phyloP scores from a whole-genome alignment of 2,329 filamentous ascomycete genomes.

The Fusarium nematophilum region DNA sequence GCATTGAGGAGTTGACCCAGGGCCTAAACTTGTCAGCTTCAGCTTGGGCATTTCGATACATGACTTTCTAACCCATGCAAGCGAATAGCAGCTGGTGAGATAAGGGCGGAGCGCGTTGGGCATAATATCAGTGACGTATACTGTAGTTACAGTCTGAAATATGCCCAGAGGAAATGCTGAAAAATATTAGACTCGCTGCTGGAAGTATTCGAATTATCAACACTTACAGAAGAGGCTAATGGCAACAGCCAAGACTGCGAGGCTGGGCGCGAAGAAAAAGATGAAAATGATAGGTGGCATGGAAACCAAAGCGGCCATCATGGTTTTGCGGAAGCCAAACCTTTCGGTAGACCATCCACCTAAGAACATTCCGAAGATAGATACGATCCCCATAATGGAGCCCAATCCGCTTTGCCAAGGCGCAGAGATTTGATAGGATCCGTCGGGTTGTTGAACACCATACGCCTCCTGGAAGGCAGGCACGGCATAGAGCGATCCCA shows the following conservation, averaged over 20 bases:
- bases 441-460: background rate
- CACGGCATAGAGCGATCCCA: slow-evolving; percentile 8
- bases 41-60: background rate
- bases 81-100: slow-evolving; percentile 20
- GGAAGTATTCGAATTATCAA: background rate
- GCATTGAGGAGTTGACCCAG: slow-evolving; percentile 20
- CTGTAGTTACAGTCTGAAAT: slow-evolving; percentile 22
- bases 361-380: background rate
- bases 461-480: slow-evolving; percentile 7
- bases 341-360: background rate
- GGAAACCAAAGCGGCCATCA: background rate
- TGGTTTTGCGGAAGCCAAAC: slow-evolving; percentile 3
- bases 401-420: slow-evolving; percentile 4
- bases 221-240: slow-evolving; percentile 6
- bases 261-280: slow-evolving; percentile 2
- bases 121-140: slow-evolving; percentile 24
- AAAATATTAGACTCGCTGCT: slow-evolving; percentile 9
- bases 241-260: slow-evolving; percentile 1
- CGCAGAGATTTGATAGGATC: slow-evolving; percentile 12
- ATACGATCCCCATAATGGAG: background rate
- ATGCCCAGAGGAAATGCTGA: background rate
- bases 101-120: slow-evolving; percentile 24
- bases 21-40: slow-evolving; percentile 2
- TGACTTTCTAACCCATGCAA: slow-evolving; percentile 6
- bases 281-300: slow-evolving; percentile 6